Evolutionary conservation across 371 early-diverging fungal genomes (phyloP).

Genomic region (Mucor circinelloides): DNA sequence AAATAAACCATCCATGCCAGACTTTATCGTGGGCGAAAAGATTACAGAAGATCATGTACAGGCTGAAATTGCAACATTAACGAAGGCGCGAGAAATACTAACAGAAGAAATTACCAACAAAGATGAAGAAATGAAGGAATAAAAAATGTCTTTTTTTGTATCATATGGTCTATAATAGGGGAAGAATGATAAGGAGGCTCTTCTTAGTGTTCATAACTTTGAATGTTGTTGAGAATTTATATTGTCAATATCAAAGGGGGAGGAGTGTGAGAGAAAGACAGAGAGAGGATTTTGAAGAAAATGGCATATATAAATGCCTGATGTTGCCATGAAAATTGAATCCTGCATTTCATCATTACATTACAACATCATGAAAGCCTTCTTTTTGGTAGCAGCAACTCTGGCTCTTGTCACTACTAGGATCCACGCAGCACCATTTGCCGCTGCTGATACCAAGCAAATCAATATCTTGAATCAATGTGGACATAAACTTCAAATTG

Average conservation of each 20-base stretch:
- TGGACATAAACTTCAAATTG: slow-evolving; percentile 20
- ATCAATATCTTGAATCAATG: slow-evolving; percentile 25
- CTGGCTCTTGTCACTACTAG: neutral
- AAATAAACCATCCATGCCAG: slow-evolving; percentile 6
- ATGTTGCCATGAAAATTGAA: neutral
- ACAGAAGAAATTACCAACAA: neutral
- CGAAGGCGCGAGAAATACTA: slow-evolving; percentile 20
- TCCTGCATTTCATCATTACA: neutral
- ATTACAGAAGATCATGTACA: slow-evolving; percentile 41
- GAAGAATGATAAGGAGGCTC: slow-evolving; percentile 1
- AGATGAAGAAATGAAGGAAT: slow-evolving; percentile 1
- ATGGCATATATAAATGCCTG: neutral
- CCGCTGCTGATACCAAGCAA: slow-evolving; percentile 5
- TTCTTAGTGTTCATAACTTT: neutral
- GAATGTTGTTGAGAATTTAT: neutral
- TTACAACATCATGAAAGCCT: neutral
- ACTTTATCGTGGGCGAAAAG: slow-evolving; percentile 23
- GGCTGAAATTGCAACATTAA: slow-evolving; percentile 36
- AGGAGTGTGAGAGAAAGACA: neutral
- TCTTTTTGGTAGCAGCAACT: neutral
- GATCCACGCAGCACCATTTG: neutral
- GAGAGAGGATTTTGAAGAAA: too few species aligned
- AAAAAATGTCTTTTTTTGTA: neutral
- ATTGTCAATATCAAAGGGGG: neutral
- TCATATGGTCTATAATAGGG: neutral